Conservation (phyloP, 1,284 basidiomycete genomes). For the Tylopilus sp. region DNA sequence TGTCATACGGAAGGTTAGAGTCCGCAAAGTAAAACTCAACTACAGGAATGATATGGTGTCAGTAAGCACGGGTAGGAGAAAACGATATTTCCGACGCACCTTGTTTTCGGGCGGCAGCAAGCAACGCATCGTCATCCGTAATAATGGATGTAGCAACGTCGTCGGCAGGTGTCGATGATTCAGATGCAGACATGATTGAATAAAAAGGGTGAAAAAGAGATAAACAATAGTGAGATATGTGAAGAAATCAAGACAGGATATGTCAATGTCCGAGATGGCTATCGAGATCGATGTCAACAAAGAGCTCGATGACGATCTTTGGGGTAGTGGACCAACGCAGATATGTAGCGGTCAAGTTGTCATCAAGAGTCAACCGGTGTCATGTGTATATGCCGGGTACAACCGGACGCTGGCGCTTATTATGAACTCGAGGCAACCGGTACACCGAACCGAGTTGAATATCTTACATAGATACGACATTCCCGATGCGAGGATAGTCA, state of each 20-base stretch:
- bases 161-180: conserved; percentile 14
- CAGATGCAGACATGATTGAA: conserved; percentile 33
- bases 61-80: not conserved
- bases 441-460: too few relatives aligned
- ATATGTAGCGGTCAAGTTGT: not conserved
- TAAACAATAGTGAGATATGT: not conserved
- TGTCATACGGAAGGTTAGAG: conserved; percentile 97
- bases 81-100: conserved; percentile 13
- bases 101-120: conserved; percentile 40
- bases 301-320: not conserved
- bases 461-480: too few relatives aligned
- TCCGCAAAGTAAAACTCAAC: conserved; percentile 99
- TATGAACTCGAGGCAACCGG: too few relatives aligned
- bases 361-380: not conserved
- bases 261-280: not conserved
- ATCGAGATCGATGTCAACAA: conserved; percentile 4
- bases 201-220: not conserved
- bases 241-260: not conserved
- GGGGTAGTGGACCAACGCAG: not conserved
- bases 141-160: conserved; percentile 12
- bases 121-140: conserved; percentile 24
- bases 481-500: too few relatives aligned
- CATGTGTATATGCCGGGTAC: not conserved
- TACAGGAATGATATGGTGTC: conserved; percentile 42
- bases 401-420: too few relatives aligned